Conservation (phyloP, 768 basidiomycete species). For the Myochromella boudieri region DNA sequence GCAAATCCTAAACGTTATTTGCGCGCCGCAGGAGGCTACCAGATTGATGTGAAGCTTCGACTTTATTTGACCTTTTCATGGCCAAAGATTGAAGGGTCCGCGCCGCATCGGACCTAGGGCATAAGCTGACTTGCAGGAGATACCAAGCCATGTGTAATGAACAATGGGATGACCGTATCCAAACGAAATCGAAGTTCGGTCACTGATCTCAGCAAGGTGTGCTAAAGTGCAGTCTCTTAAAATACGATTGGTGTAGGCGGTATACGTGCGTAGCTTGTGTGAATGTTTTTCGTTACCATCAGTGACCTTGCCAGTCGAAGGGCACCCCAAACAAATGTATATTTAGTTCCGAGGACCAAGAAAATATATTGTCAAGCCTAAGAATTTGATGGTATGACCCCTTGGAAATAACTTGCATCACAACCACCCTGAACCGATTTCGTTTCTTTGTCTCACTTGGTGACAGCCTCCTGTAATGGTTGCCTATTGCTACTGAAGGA, state of each 20-base stretch:
- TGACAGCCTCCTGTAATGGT: slow-evolving; percentile 14
- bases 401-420: slow-evolving; percentile 14
- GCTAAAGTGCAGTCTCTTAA: too few relatives aligned
- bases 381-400: slow-evolving; percentile 15
- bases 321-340: slow-evolving; percentile 6
- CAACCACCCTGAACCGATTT: slow-evolving; percentile 10
- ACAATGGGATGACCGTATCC: slow-evolving; percentile 3
- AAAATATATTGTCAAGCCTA: slow-evolving; percentile 5
- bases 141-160: too few relatives aligned
- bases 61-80: background rate
- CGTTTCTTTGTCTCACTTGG: slow-evolving; percentile 11
- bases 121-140: slow-evolving; percentile 11
- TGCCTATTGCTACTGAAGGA: background rate
- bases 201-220: too few relatives aligned
- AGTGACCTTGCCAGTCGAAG: background rate
- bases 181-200: slow-evolving; percentile 4
- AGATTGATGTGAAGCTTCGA: slow-evolving; percentile 14
- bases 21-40: slow-evolving; percentile 14
- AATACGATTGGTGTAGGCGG: background rate
- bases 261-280: background rate
- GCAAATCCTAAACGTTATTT: slow-evolving; percentile 11
- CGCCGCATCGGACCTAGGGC: slow-evolving; percentile 14
- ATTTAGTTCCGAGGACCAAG: slow-evolving; percentile 12
- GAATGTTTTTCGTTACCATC: slow-evolving; percentile 16
- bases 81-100: background rate